These are phyloP conservation scores for Botrytis byssoidea DNA, from an alignment of 2,329 filamentous ascomycete species.

Conservation along the genomic window DNA sequence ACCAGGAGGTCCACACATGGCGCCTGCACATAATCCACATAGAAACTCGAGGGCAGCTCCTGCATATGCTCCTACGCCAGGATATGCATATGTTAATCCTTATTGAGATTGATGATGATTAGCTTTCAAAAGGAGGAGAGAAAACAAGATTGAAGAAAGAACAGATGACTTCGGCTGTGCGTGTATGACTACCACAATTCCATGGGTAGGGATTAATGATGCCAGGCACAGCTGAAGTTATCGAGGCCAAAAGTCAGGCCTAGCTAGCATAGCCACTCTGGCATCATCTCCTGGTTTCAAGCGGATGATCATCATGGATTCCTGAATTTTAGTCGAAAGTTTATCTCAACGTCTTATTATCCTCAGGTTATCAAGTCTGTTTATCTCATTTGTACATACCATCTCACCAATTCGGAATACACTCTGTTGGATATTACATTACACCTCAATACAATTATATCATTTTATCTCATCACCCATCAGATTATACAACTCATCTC, in stretches of 20 bases:
- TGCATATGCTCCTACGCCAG: conserved; percentile 22
- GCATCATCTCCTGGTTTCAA: background rate
- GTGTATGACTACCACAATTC: background rate
- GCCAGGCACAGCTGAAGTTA: conserved; percentile 6
- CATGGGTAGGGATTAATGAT: conserved; percentile 14
- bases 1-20: conserved; percentile 17
- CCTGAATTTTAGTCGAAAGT: background rate
- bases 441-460: background rate
- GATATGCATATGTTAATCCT: conserved; percentile 25
- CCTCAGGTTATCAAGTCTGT: background rate
- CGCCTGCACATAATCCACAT: conserved; percentile 11
- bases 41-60: conserved; percentile 11
- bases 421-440: background rate
- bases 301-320: background rate
- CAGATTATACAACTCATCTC: background rate
- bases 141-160: background rate
- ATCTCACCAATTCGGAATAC: background rate
- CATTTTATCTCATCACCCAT: background rate
- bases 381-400: conserved; percentile 9
- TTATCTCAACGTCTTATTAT: background rate
- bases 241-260: conserved; percentile 2
- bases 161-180: background rate
- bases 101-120: conserved; percentile 17
- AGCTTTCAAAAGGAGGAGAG: background rate
- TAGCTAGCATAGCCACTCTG: conserved; percentile 5